Conservation (phyloP, 768 basidiomycete species). For the Russula brevipes region DNA sequence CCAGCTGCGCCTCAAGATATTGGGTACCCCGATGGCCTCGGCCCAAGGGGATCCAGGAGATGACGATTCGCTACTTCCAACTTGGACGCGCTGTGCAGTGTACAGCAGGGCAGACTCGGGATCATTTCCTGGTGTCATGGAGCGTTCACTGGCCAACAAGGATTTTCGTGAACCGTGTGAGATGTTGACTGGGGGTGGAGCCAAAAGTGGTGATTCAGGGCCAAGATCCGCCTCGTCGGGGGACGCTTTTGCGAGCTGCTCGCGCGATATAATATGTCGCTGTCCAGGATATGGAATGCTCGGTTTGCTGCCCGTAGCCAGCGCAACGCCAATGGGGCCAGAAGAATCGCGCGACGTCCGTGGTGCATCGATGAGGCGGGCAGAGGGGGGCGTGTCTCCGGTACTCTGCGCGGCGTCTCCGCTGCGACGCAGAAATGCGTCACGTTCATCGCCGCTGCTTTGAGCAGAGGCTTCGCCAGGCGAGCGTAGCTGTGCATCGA, state of each 20-base stretch:
- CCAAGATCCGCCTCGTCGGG: slow-evolving; percentile 17
- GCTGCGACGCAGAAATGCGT: slow-evolving; percentile 53
- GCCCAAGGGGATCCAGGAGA: slow-evolving; percentile 28
- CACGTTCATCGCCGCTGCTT: slow-evolving; percentile 63
- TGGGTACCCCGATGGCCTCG: slow-evolving; percentile 17
- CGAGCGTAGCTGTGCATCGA: slow-evolving; percentile 26
- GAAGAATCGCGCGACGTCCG: slow-evolving; percentile 9
- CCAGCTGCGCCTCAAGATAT: slow-evolving; percentile 17
- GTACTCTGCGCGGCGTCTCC: neutral
- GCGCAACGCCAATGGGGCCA: slow-evolving; percentile 16
- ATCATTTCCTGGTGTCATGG: slow-evolving; percentile 27
- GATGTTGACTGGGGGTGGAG: slow-evolving; percentile 13
- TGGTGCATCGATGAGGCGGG: slow-evolving; percentile 16
- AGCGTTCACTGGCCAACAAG: slow-evolving; percentile 32
- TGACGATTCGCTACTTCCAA: slow-evolving; percentile 24
- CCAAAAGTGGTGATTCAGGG: slow-evolving; percentile 19
- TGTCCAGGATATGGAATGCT: neutral
- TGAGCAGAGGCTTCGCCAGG: slow-evolving; percentile 65
- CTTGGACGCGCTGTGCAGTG: slow-evolving; percentile 45
- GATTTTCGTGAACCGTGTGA: slow-evolving; percentile 11
- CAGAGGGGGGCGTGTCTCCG: slow-evolving; percentile 5
- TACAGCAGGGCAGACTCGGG: slow-evolving; percentile 43
- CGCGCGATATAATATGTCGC: slow-evolving; percentile 18
- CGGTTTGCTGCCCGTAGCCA: neutral
- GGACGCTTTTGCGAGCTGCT: slow-evolving; percentile 7